Conservation (phyloP, 2,329 filamentous ascomycete genomes). For the Alternaria burnsii region DNA sequence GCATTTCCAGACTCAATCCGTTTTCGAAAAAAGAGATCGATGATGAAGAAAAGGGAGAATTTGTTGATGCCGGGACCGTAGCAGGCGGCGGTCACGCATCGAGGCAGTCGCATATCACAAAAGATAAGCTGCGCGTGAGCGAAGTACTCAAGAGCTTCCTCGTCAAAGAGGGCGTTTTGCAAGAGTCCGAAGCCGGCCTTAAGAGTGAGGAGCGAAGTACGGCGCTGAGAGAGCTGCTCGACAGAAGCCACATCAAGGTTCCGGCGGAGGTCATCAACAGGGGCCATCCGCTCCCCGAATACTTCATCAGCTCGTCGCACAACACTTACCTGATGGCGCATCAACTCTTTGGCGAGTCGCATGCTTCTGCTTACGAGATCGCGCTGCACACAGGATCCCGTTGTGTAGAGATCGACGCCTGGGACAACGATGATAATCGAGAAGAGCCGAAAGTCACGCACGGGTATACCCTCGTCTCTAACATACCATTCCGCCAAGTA, state of each 20-base stretch:
- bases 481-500: conserved; percentile 70
- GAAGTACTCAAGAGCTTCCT: conserved; percentile 66
- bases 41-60: conserved; percentile 65
- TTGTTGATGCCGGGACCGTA: conserved; percentile 59
- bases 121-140: conserved; percentile 67
- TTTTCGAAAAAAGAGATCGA: conserved; percentile 45
- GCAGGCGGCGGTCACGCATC: conserved; percentile 68
- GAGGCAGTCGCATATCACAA: conserved; percentile 59
- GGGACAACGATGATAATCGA: conserved; percentile 69
- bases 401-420: conserved; percentile 78
- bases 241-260: conserved; percentile 66
- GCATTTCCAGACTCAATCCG: conserved; percentile 44
- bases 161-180: conserved; percentile 61
- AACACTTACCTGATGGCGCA: conserved; percentile 77
- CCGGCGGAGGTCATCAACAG: conserved; percentile 65
- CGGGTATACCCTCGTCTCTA: conserved; percentile 72
- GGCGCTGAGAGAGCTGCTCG: conserved; percentile 62
- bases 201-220: conserved; percentile 56
- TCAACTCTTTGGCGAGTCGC: conserved; percentile 71
- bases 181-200: conserved; percentile 57
- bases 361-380: conserved; percentile 69
- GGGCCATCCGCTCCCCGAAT: conserved; percentile 70
- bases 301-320: conserved; percentile 77
- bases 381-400: conserved; percentile 70
- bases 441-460: conserved; percentile 76